A percentile compares a stretch with the other conserved stretches of the same genome.
Evolutionary conservation across 2,329 filamentous ascomycete species (phyloP).

Genomic region (Apiospora rasikravindrae): DNA sequence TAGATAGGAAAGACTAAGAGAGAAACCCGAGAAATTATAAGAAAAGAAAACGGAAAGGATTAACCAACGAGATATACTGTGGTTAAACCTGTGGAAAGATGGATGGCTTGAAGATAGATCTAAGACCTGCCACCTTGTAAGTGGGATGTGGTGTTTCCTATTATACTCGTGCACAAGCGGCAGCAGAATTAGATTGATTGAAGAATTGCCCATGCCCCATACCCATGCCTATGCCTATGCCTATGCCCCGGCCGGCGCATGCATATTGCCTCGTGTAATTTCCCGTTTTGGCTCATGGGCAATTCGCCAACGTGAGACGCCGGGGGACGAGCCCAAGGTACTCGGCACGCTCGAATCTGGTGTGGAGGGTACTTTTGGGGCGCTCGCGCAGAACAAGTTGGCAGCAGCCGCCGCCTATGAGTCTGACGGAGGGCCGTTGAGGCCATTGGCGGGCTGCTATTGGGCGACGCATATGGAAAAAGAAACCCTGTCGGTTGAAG

Average conservation of each 20-base stretch:
- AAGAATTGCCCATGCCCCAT: constrained; percentile 5
- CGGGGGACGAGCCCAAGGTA: not conserved
- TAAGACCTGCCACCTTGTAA: constrained; percentile 28
- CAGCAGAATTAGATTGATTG: not conserved
- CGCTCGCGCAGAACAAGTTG: not conserved
- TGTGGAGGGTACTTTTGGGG: not conserved
- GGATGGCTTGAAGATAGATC: constrained; percentile 30
- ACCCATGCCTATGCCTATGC: not conserved
- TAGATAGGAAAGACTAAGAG: constrained; percentile 23
- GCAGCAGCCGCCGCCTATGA: constrained; percentile 16
- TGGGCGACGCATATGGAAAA: constrained; percentile 21
- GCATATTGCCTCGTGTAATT: constrained; percentile 10
- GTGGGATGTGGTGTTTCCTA: constrained; percentile 27
- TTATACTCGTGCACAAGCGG: constrained; percentile 18
- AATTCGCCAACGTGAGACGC: constrained; percentile 16
- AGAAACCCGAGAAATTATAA: constrained; percentile 25
- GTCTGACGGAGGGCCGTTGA: constrained; percentile 1
- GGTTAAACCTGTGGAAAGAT: constrained; percentile 17
- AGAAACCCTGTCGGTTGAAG: constrained; percentile 19
- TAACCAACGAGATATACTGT: constrained; percentile 26
- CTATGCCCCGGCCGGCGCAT: not conserved
- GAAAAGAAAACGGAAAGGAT: constrained; percentile 33
- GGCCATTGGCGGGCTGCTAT: constrained; percentile 4
- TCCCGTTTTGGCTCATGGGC: constrained; percentile 16
- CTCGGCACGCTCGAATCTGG: not conserved